A percentile compares a stretch with the other conserved stretches of the same genome.
These are phyloP conservation scores for Nasturtium officinale DNA, from an alignment of 345 rosid genomes.

Conservation along the genomic window DNA sequence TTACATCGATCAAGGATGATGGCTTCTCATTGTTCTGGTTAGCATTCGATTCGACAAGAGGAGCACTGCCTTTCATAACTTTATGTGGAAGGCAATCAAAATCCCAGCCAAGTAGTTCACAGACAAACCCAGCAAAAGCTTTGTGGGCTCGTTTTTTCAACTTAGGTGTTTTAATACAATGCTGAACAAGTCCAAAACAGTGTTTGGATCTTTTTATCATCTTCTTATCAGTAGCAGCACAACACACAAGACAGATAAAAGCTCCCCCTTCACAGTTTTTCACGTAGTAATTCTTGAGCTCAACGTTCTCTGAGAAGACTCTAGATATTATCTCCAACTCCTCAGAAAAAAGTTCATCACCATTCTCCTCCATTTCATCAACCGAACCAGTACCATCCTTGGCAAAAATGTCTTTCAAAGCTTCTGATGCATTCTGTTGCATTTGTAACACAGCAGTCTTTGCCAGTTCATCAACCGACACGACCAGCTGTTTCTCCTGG, in stretches of 20 bases:
- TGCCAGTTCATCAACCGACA: slow-evolving; percentile 9
- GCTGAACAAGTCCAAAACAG: slow-evolving; percentile 63
- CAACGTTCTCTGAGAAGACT: slow-evolving; percentile 52
- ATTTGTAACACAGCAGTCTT: slow-evolving; percentile 24
- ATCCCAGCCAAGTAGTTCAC: slow-evolving; percentile 77
- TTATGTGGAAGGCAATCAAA: slow-evolving; percentile 26
- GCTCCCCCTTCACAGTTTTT: slow-evolving; percentile 50
- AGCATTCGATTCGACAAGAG: slow-evolving; percentile 29
- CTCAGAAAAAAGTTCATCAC: slow-evolving; percentile 33
- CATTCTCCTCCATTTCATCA: slow-evolving; percentile 42
- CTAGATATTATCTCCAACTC: slow-evolving; percentile 51
- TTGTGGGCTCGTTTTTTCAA: slow-evolving; percentile 58
- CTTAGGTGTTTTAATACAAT: slow-evolving; percentile 51
- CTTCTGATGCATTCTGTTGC: slow-evolving; percentile 50
- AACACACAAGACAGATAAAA: slow-evolving; percentile 65
- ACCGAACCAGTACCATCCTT: slow-evolving; percentile 39
- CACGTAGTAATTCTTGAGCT: slow-evolving; percentile 66
- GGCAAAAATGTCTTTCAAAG: slow-evolving; percentile 46
- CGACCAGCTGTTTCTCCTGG: slow-evolving; percentile 32
- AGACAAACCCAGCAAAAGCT: slow-evolving; percentile 64
- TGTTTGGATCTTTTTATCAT: slow-evolving; percentile 59
- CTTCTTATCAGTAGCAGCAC: slow-evolving; percentile 53
- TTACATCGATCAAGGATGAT: slow-evolving; percentile 30
- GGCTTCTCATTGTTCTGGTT: slow-evolving; percentile 28
- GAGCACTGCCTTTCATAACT: slow-evolving; percentile 45